Conservation (phyloP, 208 protist species). For the Acanthamoeba lenticulata region DNA sequence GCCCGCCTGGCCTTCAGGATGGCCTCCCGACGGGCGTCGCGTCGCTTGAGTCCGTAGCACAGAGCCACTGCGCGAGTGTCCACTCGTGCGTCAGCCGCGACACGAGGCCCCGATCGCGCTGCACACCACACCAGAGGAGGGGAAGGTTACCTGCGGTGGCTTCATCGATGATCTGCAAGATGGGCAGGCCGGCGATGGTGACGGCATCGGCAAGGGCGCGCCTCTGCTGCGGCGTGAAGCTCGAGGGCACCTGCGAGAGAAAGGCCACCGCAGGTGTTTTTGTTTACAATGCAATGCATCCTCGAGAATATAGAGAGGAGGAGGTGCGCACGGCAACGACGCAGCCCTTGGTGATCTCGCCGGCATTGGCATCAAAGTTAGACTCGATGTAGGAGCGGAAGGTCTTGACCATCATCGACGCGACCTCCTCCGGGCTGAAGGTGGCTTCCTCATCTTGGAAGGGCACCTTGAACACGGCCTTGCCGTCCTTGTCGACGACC, state of each 20-base stretch:
- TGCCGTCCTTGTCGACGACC: neutral
- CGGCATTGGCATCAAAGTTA: neutral
- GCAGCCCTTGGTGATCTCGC: constrained; percentile 22
- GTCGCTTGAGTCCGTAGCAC: constrained; percentile 23
- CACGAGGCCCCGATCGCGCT: neutral
- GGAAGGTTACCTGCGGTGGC: neutral
- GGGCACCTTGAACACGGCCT: neutral
- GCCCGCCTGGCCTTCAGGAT: constrained; percentile 22
- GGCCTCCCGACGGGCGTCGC: neutral
- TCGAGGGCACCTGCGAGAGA: neutral
- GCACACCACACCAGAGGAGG: neutral
- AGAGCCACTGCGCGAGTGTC: neutral
- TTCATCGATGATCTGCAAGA: constrained; percentile 41
- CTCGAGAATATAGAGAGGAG: neutral
- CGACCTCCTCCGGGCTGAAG: constrained; percentile 37
- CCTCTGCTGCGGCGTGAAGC: neutral
- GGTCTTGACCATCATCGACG: constrained; percentile 57
- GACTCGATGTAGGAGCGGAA: constrained; percentile 29
- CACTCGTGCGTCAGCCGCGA: neutral
- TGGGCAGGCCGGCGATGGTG: constrained; percentile 3
- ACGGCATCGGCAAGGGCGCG: neutral
- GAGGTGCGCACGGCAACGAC: neutral
- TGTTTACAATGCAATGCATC: neutral
- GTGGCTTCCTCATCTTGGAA: constrained; percentile 40
- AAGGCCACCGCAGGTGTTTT: neutral